phyloP scores from a whole-genome alignment of 257 asterid genomes.

The Nicotiana obtusifolia region DNA sequence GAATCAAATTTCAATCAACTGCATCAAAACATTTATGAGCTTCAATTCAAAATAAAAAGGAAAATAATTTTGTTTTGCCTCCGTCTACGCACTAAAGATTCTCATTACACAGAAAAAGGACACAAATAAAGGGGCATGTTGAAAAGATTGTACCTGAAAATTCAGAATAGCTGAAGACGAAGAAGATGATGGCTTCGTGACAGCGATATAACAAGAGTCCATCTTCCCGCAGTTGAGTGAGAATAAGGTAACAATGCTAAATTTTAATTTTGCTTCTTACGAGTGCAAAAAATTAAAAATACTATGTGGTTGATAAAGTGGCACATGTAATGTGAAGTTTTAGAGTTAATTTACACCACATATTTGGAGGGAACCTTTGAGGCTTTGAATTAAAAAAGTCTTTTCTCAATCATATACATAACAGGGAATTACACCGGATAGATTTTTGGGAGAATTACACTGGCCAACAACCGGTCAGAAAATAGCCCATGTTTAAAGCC shows the following conservation, averaged over 20 bases:
- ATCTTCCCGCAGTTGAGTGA: conserved; percentile 16
- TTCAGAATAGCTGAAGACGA: conserved; percentile 26
- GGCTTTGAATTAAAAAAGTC: not conserved
- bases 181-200: conserved; percentile 23
- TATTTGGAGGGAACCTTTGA: not conserved
- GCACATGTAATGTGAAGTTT: not conserved
- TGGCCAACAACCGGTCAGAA: too few species aligned
- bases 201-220: conserved; percentile 41
- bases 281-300: not conserved
- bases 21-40: not conserved
- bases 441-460: too few species aligned
- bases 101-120: not conserved
- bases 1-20: not conserved
- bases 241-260: not conserved
- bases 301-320: not conserved
- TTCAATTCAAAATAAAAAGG: not conserved
- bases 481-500: too few species aligned
- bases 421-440: too few species aligned
- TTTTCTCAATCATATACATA: not conserved
- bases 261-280: not conserved
- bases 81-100: not conserved
- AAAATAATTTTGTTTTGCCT: not conserved
- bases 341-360: conserved; percentile 20
- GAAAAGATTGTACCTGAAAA: conserved; percentile 23
- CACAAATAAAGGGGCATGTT: not conserved